phyloP scores from a whole-genome alignment of 768 basidiomycete species.

The Naganishia friedmannii region DNA sequence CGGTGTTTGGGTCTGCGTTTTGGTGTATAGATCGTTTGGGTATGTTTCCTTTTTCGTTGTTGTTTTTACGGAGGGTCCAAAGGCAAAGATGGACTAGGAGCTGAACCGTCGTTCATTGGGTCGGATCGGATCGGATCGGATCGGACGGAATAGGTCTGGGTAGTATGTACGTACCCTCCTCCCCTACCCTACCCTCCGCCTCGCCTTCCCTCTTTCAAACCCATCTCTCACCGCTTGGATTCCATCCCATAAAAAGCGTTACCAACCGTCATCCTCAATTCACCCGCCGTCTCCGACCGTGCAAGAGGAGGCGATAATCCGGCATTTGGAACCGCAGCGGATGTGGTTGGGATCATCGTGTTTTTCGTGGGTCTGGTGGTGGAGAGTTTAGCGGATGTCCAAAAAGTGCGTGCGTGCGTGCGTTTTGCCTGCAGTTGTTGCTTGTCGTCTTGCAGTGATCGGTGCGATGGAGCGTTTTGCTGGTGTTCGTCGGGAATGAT shows the following conservation, averaged over 20 bases:
- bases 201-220: too few relatives aligned
- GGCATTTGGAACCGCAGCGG: conserved; percentile 62
- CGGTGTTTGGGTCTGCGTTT: too few relatives aligned
- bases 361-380: conserved; percentile 63
- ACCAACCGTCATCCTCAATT: conserved; percentile 66
- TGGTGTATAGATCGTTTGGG: background rate
- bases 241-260: conserved; percentile 50
- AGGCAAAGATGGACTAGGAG: background rate
- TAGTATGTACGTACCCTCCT: conserved; percentile 36
- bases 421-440: background rate
- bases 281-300: conserved; percentile 62
- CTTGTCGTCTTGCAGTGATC: too few relatives aligned
- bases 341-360: conserved; percentile 64
- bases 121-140: background rate
- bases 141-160: conserved; percentile 57
- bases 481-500: background rate
- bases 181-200: background rate
- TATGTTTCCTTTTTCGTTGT: background rate
- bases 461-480: too few relatives aligned
- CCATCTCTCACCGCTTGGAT: too few relatives aligned
- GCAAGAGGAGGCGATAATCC: conserved; percentile 57
- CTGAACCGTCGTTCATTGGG: background rate
- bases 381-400: conserved; percentile 61
- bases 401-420: conserved; percentile 55
- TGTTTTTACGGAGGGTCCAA: background rate